These are phyloP conservation scores for Penicillium samsonianum DNA, from an alignment of 495 filamentous ascomycete genomes.

Conservation along the genomic window DNA sequence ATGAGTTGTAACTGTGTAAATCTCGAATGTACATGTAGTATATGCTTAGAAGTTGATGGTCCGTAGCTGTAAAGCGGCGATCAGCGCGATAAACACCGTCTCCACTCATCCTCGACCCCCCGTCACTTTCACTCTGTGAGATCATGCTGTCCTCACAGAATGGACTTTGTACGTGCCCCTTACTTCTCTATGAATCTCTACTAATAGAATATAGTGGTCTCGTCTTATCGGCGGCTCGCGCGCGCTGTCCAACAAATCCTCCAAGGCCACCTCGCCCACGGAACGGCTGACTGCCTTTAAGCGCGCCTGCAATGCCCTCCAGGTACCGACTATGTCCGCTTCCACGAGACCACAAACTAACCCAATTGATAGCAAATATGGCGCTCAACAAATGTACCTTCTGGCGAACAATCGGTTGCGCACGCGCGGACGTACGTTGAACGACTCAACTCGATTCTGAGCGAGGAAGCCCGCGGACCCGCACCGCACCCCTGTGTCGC, in stretches of 20 bases:
- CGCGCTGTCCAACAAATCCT: conserved; percentile 61
- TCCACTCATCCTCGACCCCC: conserved; percentile 29
- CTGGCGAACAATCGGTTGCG: conserved; percentile 51
- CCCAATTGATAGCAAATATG: conserved; percentile 66
- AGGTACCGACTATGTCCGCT: conserved; percentile 55
- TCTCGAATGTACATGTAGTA: background rate
- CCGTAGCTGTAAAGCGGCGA: conserved; percentile 6
- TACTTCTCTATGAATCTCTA: background rate
- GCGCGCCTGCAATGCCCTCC: conserved; percentile 77
- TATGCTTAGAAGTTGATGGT: background rate
- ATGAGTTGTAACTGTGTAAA: background rate
- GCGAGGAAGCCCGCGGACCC: conserved; percentile 84
- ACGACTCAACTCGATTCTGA: conserved; percentile 73
- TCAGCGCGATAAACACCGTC: conserved; percentile 28
- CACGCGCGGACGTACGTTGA: conserved; percentile 59
- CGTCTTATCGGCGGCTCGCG: conserved; percentile 83
- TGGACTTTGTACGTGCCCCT: conserved; percentile 44
- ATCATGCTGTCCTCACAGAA: conserved; percentile 38
- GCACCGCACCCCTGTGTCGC: conserved; percentile 85
- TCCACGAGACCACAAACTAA: conserved; percentile 16
- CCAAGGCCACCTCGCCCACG: conserved; percentile 71
- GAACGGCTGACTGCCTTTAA: conserved; percentile 89
- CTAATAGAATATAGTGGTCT: conserved; percentile 66
- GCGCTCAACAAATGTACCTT: conserved; percentile 60
- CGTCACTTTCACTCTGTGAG: conserved; percentile 25